Evolutionary conservation across 179 eudicot genomes (phyloP).

Genomic region (Silene coronaria): DNA sequence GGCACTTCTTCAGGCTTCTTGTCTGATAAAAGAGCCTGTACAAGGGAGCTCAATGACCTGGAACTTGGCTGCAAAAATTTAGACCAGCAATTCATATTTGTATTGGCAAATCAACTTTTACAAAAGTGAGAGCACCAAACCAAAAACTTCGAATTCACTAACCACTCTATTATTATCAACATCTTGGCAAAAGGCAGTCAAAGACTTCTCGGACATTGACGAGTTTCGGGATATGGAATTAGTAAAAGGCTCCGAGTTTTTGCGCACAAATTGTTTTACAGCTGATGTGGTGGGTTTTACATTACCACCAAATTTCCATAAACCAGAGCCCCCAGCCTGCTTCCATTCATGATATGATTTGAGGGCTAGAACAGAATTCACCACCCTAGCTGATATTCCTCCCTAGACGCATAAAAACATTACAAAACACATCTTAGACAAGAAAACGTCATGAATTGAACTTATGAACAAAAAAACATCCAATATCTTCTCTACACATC

Average conservation of each 20-base stretch:
- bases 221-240: slow-evolving; percentile 52
- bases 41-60: slow-evolving; percentile 67
- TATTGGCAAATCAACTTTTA: not conserved
- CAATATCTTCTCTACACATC: not conserved
- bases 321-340: slow-evolving; percentile 69
- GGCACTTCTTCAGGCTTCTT: slow-evolving; percentile 95
- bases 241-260: slow-evolving; percentile 77
- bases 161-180: slow-evolving; percentile 51
- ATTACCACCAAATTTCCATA: slow-evolving; percentile 84
- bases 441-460: not conserved
- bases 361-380: slow-evolving; percentile 77
- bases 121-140: slow-evolving; percentile 8
- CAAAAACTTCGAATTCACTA: slow-evolving; percentile 17
- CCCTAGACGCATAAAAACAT: slow-evolving; percentile 45
- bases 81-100: slow-evolving; percentile 11
- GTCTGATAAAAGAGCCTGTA: slow-evolving; percentile 65
- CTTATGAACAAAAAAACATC: slow-evolving; percentile 4
- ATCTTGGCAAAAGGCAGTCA: slow-evolving; percentile 39
- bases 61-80: slow-evolving; percentile 52
- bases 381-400: slow-evolving; percentile 82
- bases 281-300: slow-evolving; percentile 46
- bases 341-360: slow-evolving; percentile 86
- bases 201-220: slow-evolving; percentile 49
- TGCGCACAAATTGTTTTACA: slow-evolving; percentile 68
- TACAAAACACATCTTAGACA: not conserved